Evolutionary conservation across 176 grass and related monocot genomes (phyloP), one percentile per base, ranked within the genome.

Genomic region (Avena insularis): DNA sequence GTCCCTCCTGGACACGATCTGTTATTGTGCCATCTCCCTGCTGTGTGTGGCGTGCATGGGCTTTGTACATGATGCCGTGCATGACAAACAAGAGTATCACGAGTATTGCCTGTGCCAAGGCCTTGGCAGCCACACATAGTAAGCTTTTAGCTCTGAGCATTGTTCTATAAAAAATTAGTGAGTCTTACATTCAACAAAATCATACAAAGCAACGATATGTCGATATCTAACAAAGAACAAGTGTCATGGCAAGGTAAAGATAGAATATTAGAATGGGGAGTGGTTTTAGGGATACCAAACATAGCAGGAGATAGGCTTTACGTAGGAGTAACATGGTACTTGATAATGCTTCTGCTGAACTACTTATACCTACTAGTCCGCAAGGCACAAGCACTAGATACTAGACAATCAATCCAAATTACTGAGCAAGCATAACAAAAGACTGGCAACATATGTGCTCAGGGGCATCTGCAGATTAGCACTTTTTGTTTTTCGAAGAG

Each of bases 151-250:
- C 20, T 63, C 21, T 46, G 31, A 63, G 23, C 46, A 80, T 73
- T 49, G 77, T 72, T 59, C 29, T 73, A 65, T 47, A 47, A 55
- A 61, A 6, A 58, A 59, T 9, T 67, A 68, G 47, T 57, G 33
- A 78, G 49, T 75, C 86, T 49, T 68, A 57, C 19, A 83, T 83
- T 78, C 16, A 78, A 70, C 61, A 14, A 69, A 67, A 63, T 69
- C 3, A 14, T 20, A 82, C n/a, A 77, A 83, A 82, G 70, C 8
- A 25, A 71, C 12, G 11, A 66, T 78, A 67, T 56, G 4, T 62
- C 25, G 0, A 67, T 78, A 67, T 57, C 8, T 74, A 75, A 74
- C 61, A 83, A 78, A 49, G 12, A 69, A 51, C 1, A 0, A 71
- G 78, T 70, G 63, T 58, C 12, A 49, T 88, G 55, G 12, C 29